Percentiles rank a stretch among this genome's conserved stretches.
Conservation (phyloP, 192 early-diverging fungal genomes). For the Lobosporangium transversale region DNA sequence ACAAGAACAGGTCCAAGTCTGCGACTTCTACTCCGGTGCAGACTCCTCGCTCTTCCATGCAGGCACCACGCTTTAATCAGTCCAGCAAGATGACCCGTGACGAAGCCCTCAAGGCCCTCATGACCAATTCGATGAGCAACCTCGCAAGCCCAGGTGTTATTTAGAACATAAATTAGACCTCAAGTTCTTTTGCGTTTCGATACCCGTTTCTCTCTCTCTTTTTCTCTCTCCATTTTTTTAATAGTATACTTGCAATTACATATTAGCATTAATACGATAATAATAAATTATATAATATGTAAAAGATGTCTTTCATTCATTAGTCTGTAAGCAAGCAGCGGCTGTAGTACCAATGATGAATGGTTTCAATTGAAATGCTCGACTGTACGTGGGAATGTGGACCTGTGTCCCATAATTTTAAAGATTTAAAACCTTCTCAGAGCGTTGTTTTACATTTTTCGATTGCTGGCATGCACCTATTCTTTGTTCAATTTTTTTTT, state of each 20-base stretch:
- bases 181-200: neutral
- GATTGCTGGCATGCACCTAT: too few species aligned
- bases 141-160: neutral
- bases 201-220: neutral
- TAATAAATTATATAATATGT: too few species aligned
- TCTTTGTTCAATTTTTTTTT: too few species aligned
- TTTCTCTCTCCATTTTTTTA: neutral
- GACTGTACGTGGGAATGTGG: too few species aligned
- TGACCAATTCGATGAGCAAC: slow-evolving; percentile 1
- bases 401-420: too few species aligned
- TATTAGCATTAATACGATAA: too few species aligned
- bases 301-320: neutral
- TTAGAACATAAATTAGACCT: neutral
- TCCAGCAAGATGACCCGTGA: slow-evolving; percentile 4
- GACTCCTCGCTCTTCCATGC: neutral
- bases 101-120: neutral
- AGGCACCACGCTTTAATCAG: neutral
- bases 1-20: slow-evolving; percentile 7
- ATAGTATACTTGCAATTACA: neutral
- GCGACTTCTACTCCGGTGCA: neutral
- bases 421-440: too few species aligned
- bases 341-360: too few species aligned
- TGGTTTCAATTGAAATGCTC: too few species aligned
- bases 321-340: neutral
- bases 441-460: too few species aligned